phyloP scores from a whole-genome alignment of 2,329 filamentous ascomycete genomes.

The Cytospora schulzeri region DNA sequence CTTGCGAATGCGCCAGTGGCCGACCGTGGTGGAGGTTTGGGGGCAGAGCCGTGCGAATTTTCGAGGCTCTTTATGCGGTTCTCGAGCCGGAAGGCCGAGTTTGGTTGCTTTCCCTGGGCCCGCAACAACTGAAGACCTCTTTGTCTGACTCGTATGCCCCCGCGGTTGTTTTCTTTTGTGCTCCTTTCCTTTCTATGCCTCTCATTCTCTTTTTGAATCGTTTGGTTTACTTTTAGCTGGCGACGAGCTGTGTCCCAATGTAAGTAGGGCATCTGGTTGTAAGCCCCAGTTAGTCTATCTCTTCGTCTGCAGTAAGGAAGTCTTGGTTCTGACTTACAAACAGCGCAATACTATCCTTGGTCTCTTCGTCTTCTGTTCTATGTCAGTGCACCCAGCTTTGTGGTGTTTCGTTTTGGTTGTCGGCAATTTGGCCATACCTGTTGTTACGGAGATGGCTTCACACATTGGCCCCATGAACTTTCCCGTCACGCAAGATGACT shows the following conservation, averaged over 20 bases:
- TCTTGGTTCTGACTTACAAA: slow-evolving; percentile 13
- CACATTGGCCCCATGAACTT: slow-evolving; percentile 26
- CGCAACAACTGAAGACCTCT: slow-evolving; percentile 23
- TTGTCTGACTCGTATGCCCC: slow-evolving; percentile 21
- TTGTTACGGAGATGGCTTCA: slow-evolving; percentile 14
- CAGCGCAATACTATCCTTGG: slow-evolving; percentile 1
- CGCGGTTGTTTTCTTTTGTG: slow-evolving; percentile 8
- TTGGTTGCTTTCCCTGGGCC: slow-evolving; percentile 23
- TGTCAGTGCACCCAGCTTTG: background rate
- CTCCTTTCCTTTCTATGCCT: slow-evolving; percentile 21
- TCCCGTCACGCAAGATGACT: slow-evolving; percentile 21
- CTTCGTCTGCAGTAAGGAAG: accelerated
- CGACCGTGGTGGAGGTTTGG: slow-evolving; percentile 7
- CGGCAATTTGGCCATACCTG: slow-evolving; percentile 10
- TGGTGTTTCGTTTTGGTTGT: accelerated
- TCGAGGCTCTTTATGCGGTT: slow-evolving; percentile 3
- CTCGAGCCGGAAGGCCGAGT: slow-evolving; percentile 24
- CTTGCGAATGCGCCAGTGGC: slow-evolving; percentile 24
- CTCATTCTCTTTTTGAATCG: slow-evolving; percentile 23
- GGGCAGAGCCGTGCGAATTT: background rate
- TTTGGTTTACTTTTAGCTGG: slow-evolving; percentile 19
- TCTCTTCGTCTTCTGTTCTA: background rate
- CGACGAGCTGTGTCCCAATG: slow-evolving; percentile 43
- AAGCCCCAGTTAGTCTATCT: background rate
- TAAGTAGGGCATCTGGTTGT: slow-evolving; percentile 43